Conservation (phyloP, 306 rosid species). For the Trichosanthes cucumerina region DNA sequence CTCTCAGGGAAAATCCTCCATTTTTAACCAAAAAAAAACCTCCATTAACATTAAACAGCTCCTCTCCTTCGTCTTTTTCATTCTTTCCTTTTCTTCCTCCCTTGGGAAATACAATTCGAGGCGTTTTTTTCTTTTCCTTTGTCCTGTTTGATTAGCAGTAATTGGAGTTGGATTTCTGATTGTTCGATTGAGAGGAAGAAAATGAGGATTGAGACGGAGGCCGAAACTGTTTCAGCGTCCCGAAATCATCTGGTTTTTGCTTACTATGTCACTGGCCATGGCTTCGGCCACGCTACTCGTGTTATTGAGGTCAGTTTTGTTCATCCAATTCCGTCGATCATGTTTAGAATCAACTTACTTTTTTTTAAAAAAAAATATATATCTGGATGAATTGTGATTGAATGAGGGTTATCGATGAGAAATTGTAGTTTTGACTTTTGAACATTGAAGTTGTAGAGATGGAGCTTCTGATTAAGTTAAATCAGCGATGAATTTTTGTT, state of each 20-base stretch:
- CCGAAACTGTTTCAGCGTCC: constrained; percentile 71
- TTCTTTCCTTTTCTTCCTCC: not conserved
- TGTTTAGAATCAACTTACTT: not conserved
- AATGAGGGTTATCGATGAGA: not conserved
- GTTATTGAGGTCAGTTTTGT: constrained; percentile 64
- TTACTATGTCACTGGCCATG: constrained; percentile 92
- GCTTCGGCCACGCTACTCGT: constrained; percentile 96
- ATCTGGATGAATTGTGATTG: not conserved
- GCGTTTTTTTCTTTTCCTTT: not conserved
- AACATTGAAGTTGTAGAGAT: too few species aligned
- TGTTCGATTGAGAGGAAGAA: not conserved
- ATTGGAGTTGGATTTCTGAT: not conserved
- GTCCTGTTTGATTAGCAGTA: not conserved
- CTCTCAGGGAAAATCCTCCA: not conserved
- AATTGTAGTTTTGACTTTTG: not conserved
- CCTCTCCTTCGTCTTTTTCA: not conserved
- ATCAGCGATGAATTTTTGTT: not conserved
- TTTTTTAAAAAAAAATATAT: too few species aligned
- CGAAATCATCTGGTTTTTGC: constrained; percentile 79
- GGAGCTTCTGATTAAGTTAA: not conserved
- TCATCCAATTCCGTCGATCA: not conserved
- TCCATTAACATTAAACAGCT: not conserved
- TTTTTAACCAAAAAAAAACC: not conserved
- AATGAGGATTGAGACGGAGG: constrained; percentile 71
- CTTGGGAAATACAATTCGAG: not conserved